Evolutionary conservation across 2,329 filamentous ascomycete species (phyloP), one percentile per base, ranked within the genome.

Genomic region (Arthrocladium fulminans): DNA sequence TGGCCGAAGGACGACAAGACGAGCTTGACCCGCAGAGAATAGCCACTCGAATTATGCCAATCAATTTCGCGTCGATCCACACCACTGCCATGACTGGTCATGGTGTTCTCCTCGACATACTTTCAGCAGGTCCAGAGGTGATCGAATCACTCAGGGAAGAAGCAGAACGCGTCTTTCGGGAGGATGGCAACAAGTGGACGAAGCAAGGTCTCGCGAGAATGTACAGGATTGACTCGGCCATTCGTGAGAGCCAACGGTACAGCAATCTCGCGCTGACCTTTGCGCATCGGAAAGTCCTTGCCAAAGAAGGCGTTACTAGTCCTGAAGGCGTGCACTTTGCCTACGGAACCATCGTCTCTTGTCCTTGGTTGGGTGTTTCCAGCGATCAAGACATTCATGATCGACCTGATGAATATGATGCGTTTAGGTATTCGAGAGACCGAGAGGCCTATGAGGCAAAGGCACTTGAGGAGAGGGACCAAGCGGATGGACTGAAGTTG

Each of bases 41-140:
- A 13, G 73, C 74, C 1, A 69, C 73, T 51, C 67, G 73, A 12
- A 60, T 80, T 3, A 62, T 81, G 29, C 73, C 76, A 0, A 64
- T 81, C 37, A 64, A 63, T 34, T 64, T 64, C 45, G 63, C 59
- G 2, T 57, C 61, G 1, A 63, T 63, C 34, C 62, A 65, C 47
- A 64, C 63, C 0, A 56, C 60, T 3, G 57, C 57, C 2, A 57
- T 64, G 34, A 61, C 55, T 23, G 57, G 57, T 13, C 62, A 61
- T 5, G 59, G 61, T 20, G 50, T 50, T 3, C 38, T 65, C 2
- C 57, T 64, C 42, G 63, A 65, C 43, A 41, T 65, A 1, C 46
- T 59, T 27, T 55, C 56, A 8, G 59, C 55, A 3, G 45, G 53
- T 15, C 45, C 59, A 4, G 20, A 27, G 13, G 41, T 45, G 9